A percentile compares a stretch with the other conserved stretches of the same genome.
These are phyloP conservation scores for Ophiostoma sp. DNA, from an alignment of 2,329 filamentous ascomycete genomes.

Conservation along the genomic window DNA sequence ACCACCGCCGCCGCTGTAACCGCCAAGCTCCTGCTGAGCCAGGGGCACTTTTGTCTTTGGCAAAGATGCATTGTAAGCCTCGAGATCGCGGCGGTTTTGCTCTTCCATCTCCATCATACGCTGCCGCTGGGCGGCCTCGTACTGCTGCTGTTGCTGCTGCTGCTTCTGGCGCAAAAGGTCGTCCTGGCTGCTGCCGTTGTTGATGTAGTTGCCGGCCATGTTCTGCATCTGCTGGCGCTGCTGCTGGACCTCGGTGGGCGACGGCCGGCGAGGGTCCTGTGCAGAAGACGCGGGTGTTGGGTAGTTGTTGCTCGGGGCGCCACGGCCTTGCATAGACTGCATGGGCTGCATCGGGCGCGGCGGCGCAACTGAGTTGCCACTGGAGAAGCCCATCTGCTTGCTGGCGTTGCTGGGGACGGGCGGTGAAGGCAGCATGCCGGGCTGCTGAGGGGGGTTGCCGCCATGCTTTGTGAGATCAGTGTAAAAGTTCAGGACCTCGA, in stretches of 20 bases:
- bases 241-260: slow-evolving; percentile 45
- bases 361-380: slow-evolving; percentile 58
- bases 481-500: slow-evolving; percentile 80
- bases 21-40: slow-evolving; percentile 85
- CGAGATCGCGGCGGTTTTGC: slow-evolving; percentile 67
- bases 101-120: slow-evolving; percentile 56
- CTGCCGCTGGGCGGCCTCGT: slow-evolving; percentile 52
- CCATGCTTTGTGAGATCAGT: slow-evolving; percentile 73
- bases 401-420: slow-evolving; percentile 51
- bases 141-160: slow-evolving; percentile 42
- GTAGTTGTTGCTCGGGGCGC: slow-evolving; percentile 37
- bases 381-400: slow-evolving; percentile 57
- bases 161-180: slow-evolving; percentile 57
- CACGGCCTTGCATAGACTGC: slow-evolving; percentile 44
- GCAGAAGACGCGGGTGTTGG: slow-evolving; percentile 29
- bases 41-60: slow-evolving; percentile 74
- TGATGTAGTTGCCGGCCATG: slow-evolving; percentile 50
- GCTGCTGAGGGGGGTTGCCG: slow-evolving; percentile 61
- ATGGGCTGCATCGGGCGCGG: slow-evolving; percentile 59
- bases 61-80: slow-evolving; percentile 83
- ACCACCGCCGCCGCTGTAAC: slow-evolving; percentile 55
- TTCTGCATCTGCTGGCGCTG: slow-evolving; percentile 55
- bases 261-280: slow-evolving; percentile 39
- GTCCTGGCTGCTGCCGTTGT: slow-evolving; percentile 46
- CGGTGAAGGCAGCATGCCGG: slow-evolving; percentile 63